Evolutionary conservation across 257 asterid species (phyloP).

Genomic region (Solanum pinnatisectum): DNA sequence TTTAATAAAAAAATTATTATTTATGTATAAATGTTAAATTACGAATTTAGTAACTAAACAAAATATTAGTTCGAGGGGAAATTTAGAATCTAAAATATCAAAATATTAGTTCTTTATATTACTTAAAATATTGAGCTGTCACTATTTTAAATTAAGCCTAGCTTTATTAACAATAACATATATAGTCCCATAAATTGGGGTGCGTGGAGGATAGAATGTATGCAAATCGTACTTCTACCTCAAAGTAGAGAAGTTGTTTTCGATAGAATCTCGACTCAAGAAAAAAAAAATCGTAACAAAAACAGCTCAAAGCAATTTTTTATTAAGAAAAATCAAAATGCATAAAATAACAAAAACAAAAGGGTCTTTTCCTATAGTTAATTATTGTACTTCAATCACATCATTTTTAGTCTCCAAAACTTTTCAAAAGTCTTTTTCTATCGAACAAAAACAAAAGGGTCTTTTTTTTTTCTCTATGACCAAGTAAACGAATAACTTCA

Average conservation of each 20-base stretch:
- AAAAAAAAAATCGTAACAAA: neutral
- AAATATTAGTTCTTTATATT: neutral
- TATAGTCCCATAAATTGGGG: neutral
- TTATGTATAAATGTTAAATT: neutral
- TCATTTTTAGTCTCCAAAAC: neutral
- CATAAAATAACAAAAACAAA: neutral
- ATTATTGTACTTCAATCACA: neutral
- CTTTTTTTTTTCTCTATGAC: neutral
- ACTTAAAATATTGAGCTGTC: neutral
- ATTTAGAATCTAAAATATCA: neutral
- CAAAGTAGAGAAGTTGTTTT: neutral
- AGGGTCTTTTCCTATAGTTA: neutral
- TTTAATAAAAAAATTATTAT: neutral
- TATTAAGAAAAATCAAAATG: neutral
- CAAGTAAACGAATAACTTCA: neutral
- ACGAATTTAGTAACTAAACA: neutral
- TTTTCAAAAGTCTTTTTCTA: neutral
- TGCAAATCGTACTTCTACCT: accelerated
- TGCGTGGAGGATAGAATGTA: neutral
- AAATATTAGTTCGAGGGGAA: neutral
- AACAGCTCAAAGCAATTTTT: no score
- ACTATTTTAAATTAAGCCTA: neutral
- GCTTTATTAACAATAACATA: neutral
- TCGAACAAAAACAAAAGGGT: neutral
- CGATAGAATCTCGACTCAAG: accelerated